Base-by-base conservation (phyloP, 371 early-diverging fungal species). In the Blakeslea trispora region DNA sequence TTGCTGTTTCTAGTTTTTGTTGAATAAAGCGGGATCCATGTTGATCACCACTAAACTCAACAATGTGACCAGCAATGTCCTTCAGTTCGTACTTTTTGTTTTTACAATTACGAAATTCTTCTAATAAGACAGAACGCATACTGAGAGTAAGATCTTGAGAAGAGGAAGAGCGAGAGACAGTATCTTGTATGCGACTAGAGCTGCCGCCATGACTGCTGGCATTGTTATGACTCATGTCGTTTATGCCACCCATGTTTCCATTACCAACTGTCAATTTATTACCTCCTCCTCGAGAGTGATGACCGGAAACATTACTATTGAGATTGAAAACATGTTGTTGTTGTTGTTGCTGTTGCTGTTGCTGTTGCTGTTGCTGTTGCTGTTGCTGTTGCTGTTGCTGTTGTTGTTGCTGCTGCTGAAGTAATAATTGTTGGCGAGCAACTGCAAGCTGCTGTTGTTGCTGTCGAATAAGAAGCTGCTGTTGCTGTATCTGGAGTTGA, bases 21-120 rank as follows among this genome's bases (percentile, higher is more conserved):
- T 99, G 99, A 69, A 99, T 99, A 70, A 99, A 97, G 39, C 99
- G 84, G 28, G 62, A 62, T 0, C 99, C 99, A 63, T 99, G 99
- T 71, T 99, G 99, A 77, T 99, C 99, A 50, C 96, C 94, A 63
- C 95, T 93, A 56, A 99, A 97, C 69, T 97, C 97, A 11, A 95
- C 96, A 59, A 97, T 90, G 66, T 88, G 85, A 37, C 93, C 91
- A 34, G 82, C 82, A 78, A 98, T 93, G 65, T 98, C 97, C 64
- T 85, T 81, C 35, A 97, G 81, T 73, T 97, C 96, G 66, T 90
- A 95, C 71, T 93, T 95, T 68, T 88, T 90, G 68, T 81, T 91
- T 81, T 95, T 95, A 79, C 91, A 93, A 70, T 84, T 91, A 54
- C 96, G 79, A 69, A 97, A 97, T 54, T 95, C 96, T 56, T 97